A percentile compares a stretch with the other conserved stretches of the same genome.
phyloP scores from a whole-genome alignment of 148 eudicot species.

The Fagopyrum homotropicum region DNA sequence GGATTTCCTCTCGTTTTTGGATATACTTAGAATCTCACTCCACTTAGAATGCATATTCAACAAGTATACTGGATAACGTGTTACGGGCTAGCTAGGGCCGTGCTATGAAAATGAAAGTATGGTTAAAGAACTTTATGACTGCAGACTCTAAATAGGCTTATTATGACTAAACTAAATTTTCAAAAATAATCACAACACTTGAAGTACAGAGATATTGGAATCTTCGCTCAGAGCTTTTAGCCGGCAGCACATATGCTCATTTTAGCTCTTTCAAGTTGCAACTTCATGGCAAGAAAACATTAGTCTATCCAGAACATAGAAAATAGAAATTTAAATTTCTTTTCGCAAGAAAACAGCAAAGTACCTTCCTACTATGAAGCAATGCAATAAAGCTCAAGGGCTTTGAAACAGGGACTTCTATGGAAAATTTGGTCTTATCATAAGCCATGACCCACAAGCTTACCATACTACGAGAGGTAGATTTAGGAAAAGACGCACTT shows the following conservation, averaged over 20 bases:
- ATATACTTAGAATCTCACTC: neutral
- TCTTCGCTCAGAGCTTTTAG: too few species aligned
- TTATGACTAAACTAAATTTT: neutral
- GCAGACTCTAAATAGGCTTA: neutral
- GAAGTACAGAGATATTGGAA: too few species aligned
- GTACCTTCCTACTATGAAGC: neutral
- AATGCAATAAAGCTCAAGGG: neutral
- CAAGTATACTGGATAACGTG: neutral
- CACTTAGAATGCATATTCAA: neutral
- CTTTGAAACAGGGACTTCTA: neutral
- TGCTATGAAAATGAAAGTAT: neutral
- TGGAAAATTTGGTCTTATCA: neutral
- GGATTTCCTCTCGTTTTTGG: neutral
- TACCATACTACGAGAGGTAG: neutral
- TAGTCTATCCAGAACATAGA: neutral
- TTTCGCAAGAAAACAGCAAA: neutral
- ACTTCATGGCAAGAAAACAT: neutral
- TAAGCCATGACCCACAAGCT: neutral
- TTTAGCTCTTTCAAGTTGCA: neutral
- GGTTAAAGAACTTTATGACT: neutral
- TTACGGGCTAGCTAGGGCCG: neutral
- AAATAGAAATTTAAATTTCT: neutral
- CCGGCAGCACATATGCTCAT: neutral
- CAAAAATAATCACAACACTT: neutral
- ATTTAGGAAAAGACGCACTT: neutral